Evolutionary conservation across 2,329 filamentous ascomycete genomes (phyloP).

Genomic region (Venturia aucupariae): DNA sequence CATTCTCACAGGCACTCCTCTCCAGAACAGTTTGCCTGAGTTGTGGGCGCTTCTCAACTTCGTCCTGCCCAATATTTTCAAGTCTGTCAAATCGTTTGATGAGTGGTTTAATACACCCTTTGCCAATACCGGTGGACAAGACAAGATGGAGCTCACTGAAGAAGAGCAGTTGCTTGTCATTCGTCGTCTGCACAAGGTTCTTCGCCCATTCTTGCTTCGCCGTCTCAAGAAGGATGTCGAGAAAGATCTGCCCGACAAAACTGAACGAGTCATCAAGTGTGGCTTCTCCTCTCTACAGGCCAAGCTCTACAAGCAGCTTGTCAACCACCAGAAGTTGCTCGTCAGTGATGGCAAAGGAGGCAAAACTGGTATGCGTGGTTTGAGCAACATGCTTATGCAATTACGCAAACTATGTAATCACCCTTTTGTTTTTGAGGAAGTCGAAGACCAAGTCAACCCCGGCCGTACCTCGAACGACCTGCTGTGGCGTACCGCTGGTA

Average conservation of each 20-base stretch:
- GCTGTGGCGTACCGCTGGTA: constrained; percentile 90
- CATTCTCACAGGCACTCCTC: constrained; percentile 91
- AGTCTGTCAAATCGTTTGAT: constrained; percentile 96
- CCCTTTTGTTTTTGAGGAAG: constrained; percentile 95
- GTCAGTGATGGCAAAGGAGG: constrained; percentile 93
- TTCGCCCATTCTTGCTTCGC: constrained; percentile 92
- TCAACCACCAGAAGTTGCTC: constrained; percentile 87
- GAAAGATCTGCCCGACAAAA: constrained; percentile 97
- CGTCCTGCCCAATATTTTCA: constrained; percentile 96
- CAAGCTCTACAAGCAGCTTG: constrained; percentile 94
- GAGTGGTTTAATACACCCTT: constrained; percentile 99
- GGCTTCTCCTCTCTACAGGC: constrained; percentile 92
- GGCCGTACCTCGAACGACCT: constrained; percentile 79
- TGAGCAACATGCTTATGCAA: constrained; percentile 99
- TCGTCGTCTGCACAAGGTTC: constrained; percentile 93
- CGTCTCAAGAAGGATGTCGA: constrained; percentile 99
- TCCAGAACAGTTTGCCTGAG: constrained; percentile 95
- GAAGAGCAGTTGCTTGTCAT: constrained; percentile 99
- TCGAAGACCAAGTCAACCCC: constrained; percentile 97
- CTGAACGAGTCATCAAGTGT: constrained; percentile 98
- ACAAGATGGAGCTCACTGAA: constrained; percentile 98
- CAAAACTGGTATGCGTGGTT: constrained; percentile 83
- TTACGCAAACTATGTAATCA: constrained; percentile 97
- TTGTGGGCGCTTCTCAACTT: constrained; percentile 98
- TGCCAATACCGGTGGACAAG: constrained; percentile 93